These are phyloP conservation scores for Asterophora parasitica DNA, from an alignment of 768 basidiomycete species.

Conservation along the genomic window DNA sequence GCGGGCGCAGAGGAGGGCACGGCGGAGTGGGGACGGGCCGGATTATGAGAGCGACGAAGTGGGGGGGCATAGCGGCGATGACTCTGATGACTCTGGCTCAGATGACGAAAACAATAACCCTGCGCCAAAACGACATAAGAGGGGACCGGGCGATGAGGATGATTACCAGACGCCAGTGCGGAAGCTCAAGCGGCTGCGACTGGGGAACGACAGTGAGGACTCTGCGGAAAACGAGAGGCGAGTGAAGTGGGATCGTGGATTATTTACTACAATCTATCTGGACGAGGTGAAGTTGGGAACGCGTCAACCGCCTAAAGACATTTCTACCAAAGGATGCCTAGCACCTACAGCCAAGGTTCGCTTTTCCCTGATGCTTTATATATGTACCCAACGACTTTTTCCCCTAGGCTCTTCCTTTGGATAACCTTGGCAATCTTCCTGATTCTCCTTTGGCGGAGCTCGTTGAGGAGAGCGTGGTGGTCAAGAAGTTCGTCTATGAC, in stretches of 20 bases:
- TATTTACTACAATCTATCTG: slow-evolving; percentile 56
- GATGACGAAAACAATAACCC: slow-evolving; percentile 17
- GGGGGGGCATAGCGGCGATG: slow-evolving; percentile 27
- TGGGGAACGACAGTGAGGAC: slow-evolving; percentile 32
- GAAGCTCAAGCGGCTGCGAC: slow-evolving; percentile 33
- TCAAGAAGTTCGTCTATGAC: slow-evolving; percentile 80
- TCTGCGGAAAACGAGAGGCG: slow-evolving; percentile 39
- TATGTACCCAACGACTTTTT: slow-evolving; percentile 10
- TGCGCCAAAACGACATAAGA: slow-evolving; percentile 36
- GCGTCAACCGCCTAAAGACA: slow-evolving; percentile 35
- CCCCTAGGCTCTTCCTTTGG: slow-evolving; percentile 53
- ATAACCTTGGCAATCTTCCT: slow-evolving; percentile 68
- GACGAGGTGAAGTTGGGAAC: slow-evolving; percentile 58
- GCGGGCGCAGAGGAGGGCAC: slow-evolving; percentile 58
- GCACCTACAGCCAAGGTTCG: slow-evolving; percentile 63
- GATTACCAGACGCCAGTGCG: slow-evolving; percentile 68
- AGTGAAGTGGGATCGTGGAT: slow-evolving; percentile 75
- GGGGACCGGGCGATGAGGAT: slow-evolving; percentile 78
- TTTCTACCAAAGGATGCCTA: slow-evolving; percentile 58
- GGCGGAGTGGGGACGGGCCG: slow-evolving; percentile 32
- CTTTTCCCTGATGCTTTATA: background rate
- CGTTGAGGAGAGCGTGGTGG: slow-evolving; percentile 57
- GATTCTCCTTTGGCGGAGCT: slow-evolving; percentile 54
- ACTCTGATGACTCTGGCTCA: slow-evolving; percentile 22
- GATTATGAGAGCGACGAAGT: slow-evolving; percentile 19